Evolutionary conservation across 768 basidiomycete genomes (phyloP).

Genomic region (Amanita phalloides): DNA sequence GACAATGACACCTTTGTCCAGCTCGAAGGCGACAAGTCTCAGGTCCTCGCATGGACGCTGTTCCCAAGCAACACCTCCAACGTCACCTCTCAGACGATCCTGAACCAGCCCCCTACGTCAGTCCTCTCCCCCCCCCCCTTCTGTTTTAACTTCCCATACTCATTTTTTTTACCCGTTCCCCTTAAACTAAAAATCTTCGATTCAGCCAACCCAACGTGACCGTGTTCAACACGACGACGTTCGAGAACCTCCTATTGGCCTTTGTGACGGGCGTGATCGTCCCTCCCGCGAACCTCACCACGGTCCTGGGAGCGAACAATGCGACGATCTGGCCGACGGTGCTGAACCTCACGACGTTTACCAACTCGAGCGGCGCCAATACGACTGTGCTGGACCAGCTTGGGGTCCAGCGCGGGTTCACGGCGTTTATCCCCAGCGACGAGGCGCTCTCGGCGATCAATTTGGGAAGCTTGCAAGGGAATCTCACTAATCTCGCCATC

Average conservation of each 20-base stretch:
- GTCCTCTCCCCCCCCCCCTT: neutral
- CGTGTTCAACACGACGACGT: conserved; percentile 27
- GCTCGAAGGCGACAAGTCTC: conserved; percentile 48
- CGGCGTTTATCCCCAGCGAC: conserved; percentile 57
- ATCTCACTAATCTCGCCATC: conserved; percentile 31
- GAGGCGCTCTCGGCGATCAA: conserved; percentile 29
- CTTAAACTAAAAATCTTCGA: too few species aligned
- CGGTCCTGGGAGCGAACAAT: conserved; percentile 31
- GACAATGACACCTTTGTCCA: conserved; percentile 33
- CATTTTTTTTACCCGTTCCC: too few species aligned
- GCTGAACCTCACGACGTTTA: conserved; percentile 14
- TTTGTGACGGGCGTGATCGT: conserved; percentile 39
- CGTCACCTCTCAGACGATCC: conserved; percentile 14
- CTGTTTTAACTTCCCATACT: too few species aligned
- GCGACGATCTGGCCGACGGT: conserved; percentile 28
- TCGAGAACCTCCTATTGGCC: conserved; percentile 31
- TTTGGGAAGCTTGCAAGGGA: conserved; percentile 22
- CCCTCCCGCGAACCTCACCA: conserved; percentile 37
- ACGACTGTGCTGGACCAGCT: conserved; percentile 15
- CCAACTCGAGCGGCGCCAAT: conserved; percentile 20
- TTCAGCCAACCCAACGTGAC: conserved; percentile 8
- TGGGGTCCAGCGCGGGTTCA: conserved; percentile 38
- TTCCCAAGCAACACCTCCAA: neutral
- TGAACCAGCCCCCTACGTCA: conserved; percentile 28
- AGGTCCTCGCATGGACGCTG: conserved; percentile 40